Percentiles rank a stretch among this genome's conserved stretches.
These are phyloP conservation scores for Xylariales sp. DNA, from an alignment of 2,329 filamentous ascomycete species.

Conservation along the genomic window DNA sequence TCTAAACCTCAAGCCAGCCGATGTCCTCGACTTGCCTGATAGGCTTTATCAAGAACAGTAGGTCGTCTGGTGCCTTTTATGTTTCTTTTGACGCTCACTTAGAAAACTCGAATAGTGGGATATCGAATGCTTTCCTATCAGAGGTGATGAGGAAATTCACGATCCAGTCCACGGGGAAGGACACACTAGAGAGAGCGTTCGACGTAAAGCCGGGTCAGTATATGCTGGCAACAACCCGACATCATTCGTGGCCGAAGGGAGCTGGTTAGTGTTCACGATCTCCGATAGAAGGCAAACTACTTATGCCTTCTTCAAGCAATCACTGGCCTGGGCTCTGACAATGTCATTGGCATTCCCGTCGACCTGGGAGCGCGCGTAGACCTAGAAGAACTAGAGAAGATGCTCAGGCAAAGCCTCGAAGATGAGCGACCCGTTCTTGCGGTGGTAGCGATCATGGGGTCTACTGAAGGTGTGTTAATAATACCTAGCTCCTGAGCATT, in stretches of 20 bases:
- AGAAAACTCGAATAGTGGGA: constrained; percentile 39
- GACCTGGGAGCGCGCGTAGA: constrained; percentile 56
- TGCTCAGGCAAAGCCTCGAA: constrained; percentile 49
- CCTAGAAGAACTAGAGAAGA: constrained; percentile 48
- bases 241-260: constrained; percentile 63
- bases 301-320: constrained; percentile 49
- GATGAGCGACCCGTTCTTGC: constrained; percentile 53
- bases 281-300: not conserved
- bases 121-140: constrained; percentile 54
- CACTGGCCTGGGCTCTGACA: constrained; percentile 57
- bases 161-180: constrained; percentile 57
- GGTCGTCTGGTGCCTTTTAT: not conserved
- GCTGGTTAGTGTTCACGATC: constrained; percentile 50
- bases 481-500: not conserved
- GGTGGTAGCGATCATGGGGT: constrained; percentile 60
- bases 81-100: not conserved
- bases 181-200: constrained; percentile 52
- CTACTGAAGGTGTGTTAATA: constrained; percentile 54
- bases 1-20: constrained; percentile 56
- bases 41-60: constrained; percentile 52
- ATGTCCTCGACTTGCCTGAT: constrained; percentile 56
- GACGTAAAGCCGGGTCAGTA: constrained; percentile 51
- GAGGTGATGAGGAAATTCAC: constrained; percentile 48
- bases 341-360: constrained; percentile 55
- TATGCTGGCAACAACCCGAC: constrained; percentile 55